phyloP scores from a whole-genome alignment of 2,329 filamentous ascomycete species.

The Colletotrichum eremochloae region DNA sequence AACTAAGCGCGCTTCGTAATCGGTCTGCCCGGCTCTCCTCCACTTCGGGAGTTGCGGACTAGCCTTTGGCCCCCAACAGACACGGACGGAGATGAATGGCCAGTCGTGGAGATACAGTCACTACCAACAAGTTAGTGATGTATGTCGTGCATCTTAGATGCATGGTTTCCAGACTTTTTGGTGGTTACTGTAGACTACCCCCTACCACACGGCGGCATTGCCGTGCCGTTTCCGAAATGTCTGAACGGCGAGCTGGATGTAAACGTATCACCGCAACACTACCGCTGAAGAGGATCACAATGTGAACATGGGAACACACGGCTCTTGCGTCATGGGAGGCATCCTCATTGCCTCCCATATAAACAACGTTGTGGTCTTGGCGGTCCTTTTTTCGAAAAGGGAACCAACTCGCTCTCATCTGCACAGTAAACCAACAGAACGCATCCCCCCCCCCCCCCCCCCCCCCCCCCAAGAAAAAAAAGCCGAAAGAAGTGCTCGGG shows the following conservation, averaged over 20 bases:
- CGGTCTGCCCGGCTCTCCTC: not conserved
- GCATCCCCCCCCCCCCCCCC: not conserved
- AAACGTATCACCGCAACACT: not conserved
- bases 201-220: not conserved
- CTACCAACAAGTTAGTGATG: no score
- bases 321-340: constrained; percentile 21
- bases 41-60: not conserved
- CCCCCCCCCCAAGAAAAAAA: not conserved
- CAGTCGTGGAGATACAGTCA: not conserved
- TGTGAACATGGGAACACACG: constrained; percentile 2
- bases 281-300: not conserved
- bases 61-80: not conserved
- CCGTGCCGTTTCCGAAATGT: constrained; percentile 9
- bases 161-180: no score
- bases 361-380: not conserved
- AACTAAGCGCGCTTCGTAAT: not conserved
- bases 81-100: not conserved
- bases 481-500: not conserved
- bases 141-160: no score
- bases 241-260: not conserved
- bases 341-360: not conserved
- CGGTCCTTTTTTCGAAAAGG: not conserved
- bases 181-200: not conserved
- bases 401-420: not conserved
- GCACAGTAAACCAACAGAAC: not conserved